A percentile compares a stretch with the other conserved stretches of the same genome.
phyloP scores from a whole-genome alignment of 1,284 basidiomycete species.

The Ustilago sp. region DNA sequence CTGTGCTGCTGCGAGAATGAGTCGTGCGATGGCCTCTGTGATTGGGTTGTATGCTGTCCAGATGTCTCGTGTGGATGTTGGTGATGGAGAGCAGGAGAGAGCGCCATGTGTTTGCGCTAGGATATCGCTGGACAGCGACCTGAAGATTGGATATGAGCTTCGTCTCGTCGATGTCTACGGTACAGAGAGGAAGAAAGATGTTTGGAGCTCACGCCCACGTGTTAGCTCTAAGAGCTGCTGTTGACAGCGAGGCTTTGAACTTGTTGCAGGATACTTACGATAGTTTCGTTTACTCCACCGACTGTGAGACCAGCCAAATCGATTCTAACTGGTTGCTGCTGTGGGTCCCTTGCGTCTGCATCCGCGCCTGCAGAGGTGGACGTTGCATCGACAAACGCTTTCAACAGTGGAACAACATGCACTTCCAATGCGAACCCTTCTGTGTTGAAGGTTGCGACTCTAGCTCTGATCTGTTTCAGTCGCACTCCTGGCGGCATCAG shows the following conservation, averaged over 20 bases:
- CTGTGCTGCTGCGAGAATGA: constrained; percentile 35
- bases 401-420: constrained; percentile 15
- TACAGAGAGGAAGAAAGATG: not conserved
- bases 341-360: not conserved
- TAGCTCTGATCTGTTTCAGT: constrained; percentile 29
- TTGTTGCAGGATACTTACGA: constrained; percentile 11
- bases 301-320: constrained; percentile 17
- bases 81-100: not conserved
- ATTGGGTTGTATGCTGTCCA: constrained; percentile 34
- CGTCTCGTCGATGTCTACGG: constrained; percentile 26
- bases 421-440: constrained; percentile 25
- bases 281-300: constrained; percentile 25
- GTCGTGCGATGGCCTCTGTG: constrained; percentile 27
- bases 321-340: constrained; percentile 5
- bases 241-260: too few species aligned
- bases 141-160: constrained; percentile 29
- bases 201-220: too few species aligned
- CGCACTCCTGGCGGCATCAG: constrained; percentile 13
- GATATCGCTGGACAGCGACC: constrained; percentile 26
- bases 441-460: constrained; percentile 9
- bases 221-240: not conserved
- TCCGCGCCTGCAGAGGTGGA: not conserved
- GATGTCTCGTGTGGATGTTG: not conserved
- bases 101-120: constrained; percentile 21
- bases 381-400: constrained; percentile 26